Conservation (phyloP, 495 filamentous ascomycete species). For the Podospora comata region DNA sequence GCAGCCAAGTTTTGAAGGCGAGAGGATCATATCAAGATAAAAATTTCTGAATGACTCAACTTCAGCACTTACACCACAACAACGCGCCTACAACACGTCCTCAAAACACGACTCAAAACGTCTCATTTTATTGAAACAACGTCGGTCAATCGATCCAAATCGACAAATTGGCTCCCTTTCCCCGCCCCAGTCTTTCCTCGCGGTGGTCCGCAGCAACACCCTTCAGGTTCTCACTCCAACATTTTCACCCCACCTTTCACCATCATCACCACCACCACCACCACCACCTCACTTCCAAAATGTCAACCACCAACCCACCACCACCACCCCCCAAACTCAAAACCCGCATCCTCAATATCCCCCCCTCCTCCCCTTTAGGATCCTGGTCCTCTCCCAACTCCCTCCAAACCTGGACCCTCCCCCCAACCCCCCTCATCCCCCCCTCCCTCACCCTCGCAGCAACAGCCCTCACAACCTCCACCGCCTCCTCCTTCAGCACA, state of each 20-base stretch:
- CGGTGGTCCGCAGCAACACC: slow-evolving; percentile 27
- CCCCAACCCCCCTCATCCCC: slow-evolving; percentile 16
- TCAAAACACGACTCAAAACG: neutral
- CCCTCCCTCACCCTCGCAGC: slow-evolving; percentile 55
- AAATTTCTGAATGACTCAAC: slow-evolving; percentile 28
- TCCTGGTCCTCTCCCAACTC: slow-evolving; percentile 17
- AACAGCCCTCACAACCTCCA: slow-evolving; percentile 55
- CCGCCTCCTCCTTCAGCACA: slow-evolving; percentile 55
- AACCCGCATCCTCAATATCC: slow-evolving; percentile 35
- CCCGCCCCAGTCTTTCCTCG: slow-evolving; percentile 12
- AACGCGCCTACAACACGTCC: neutral
- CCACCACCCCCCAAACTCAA: slow-evolving; percentile 22
- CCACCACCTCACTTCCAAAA: neutral
- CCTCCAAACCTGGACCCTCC: slow-evolving; percentile 13
- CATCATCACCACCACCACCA: neutral
- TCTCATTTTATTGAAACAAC: slow-evolving; percentile 2
- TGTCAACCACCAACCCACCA: slow-evolving; percentile 16
- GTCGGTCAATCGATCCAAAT: neutral
- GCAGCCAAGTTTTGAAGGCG: neutral
- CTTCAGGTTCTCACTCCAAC: neutral
- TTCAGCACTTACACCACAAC: slow-evolving; percentile 1
- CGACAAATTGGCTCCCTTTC: slow-evolving; percentile 21
- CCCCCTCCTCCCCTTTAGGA: slow-evolving; percentile 25
- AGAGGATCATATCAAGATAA: slow-evolving; percentile 17
- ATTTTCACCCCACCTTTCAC: slow-evolving; percentile 3